Evolutionary conservation across 306 rosid genomes (phyloP), one percentile per base, ranked within the genome.

Genomic region (Lagenaria siceraria): DNA sequence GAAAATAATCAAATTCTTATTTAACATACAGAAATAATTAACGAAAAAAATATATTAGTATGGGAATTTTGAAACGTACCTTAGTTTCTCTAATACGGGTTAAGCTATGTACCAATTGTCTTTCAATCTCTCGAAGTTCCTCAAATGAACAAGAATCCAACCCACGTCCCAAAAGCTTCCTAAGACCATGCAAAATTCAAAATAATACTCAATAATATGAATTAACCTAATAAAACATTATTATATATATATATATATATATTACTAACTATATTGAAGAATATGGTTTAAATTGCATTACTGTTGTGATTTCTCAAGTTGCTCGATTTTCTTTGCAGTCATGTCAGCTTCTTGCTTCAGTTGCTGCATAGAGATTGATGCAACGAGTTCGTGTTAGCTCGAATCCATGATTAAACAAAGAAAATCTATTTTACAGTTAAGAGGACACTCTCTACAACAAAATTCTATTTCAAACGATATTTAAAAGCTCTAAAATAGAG

Each of bases 121-220:
- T 31, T 59, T 82, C 85, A 1, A 85, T 62, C 76, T 42, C 81
- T 13, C 76, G 64, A n/a, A 92, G 80, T 79, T 92, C 96, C 54
- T 85, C 81, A 36, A 48, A 19, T 33, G 92, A 82, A 74, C 92
- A 88, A 5, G 81, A 71, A 82, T 59, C 77, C 79, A 85, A 62
- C 35, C 58, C 84, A 55, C 80, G 74, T 68, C 93, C 97, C 82
- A 86, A 64, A 69, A 90, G 80, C 84, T 80, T 87, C 88, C 97
- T 92, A 80, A 79, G 22, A 76, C 10, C 43, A 46, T 13, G 8
- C 8, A 10, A 76, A 76, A 55, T 35, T n/a, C 29, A 65, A 22
- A 46, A 46, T 46, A 46, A 15, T 61, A 3, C 38, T 61, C 40
- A 29, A 29, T 61, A 58, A 4, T 2, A 65, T 1, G 10, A 8